Percentiles rank a stretch among this genome's conserved stretches.
Conservation (phyloP, 495 filamentous ascomycete species). For the Podospora sp. region DNA sequence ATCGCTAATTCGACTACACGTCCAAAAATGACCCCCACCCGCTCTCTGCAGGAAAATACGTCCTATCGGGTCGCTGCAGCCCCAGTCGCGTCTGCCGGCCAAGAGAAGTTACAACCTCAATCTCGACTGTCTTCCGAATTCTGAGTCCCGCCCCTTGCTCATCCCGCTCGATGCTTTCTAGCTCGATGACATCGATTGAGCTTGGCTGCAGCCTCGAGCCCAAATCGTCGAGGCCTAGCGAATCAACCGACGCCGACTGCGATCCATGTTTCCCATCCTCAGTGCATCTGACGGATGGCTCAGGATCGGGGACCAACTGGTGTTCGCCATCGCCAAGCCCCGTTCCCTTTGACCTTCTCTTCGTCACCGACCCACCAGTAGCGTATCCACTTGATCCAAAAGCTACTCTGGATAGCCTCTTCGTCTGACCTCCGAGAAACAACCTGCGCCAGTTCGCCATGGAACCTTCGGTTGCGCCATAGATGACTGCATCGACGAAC, state of each 20-base stretch:
- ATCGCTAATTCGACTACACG: too few species aligned
- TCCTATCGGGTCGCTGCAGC: neutral
- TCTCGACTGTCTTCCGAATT: constrained; percentile 15
- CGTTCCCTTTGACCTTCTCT: neutral
- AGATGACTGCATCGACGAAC: constrained; percentile 47
- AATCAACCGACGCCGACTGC: neutral
- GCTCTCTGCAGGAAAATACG: neutral
- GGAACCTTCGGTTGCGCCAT: constrained; percentile 43
- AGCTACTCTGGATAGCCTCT: constrained; percentile 8
- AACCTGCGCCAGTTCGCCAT: constrained; percentile 29
- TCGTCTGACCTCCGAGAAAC: constrained; percentile 1
- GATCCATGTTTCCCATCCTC: neutral
- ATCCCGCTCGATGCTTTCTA: neutral
- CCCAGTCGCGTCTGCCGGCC: neutral
- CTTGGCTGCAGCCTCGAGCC: neutral
- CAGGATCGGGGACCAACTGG: neutral
- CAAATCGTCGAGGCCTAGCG: neutral
- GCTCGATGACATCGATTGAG: neutral
- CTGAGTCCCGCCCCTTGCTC: neutral
- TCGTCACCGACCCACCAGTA: neutral
- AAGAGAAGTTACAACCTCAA: neutral
- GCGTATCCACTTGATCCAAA: neutral
- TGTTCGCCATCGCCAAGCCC: neutral
- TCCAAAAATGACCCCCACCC: too few species aligned
- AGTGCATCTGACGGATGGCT: neutral